phyloP scores from a whole-genome alignment of 495 filamentous ascomycete species.

The Xylaria cubensis region DNA sequence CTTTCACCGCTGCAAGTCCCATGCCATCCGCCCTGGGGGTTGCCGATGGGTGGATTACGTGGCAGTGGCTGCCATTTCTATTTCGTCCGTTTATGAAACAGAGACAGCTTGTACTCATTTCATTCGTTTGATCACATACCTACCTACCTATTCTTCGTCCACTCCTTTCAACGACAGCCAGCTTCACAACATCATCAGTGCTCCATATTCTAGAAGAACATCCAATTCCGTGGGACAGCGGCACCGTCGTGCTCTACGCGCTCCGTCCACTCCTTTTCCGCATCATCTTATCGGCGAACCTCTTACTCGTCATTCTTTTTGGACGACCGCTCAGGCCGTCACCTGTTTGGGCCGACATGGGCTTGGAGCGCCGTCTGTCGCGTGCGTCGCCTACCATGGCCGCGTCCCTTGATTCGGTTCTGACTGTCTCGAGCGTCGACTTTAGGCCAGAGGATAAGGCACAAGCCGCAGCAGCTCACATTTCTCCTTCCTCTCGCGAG shows the following conservation, averaged over 20 bases:
- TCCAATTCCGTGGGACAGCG: slow-evolving; percentile 32
- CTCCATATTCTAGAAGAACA: slow-evolving; percentile 37
- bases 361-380: slow-evolving; percentile 34
- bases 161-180: slow-evolving; percentile 38
- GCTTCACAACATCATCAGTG: slow-evolving; percentile 31
- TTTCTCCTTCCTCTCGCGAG: slow-evolving; percentile 28
- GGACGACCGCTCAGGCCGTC: slow-evolving; percentile 29
- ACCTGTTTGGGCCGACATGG: slow-evolving; percentile 33
- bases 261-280: slow-evolving; percentile 38
- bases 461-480: slow-evolving; percentile 13
- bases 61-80: slow-evolving; percentile 8
- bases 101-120: slow-evolving; percentile 41
- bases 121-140: slow-evolving; percentile 36
- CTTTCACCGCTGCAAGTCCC: slow-evolving; percentile 26
- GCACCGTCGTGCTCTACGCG: slow-evolving; percentile 31
- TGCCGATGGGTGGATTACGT: slow-evolving; percentile 35
- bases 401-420: slow-evolving; percentile 43
- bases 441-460: slow-evolving; percentile 30
- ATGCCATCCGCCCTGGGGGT: slow-evolving; percentile 33
- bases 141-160: slow-evolving; percentile 31
- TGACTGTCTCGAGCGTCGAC: slow-evolving; percentile 36
- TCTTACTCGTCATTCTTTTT: slow-evolving; percentile 30
- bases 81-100: slow-evolving; percentile 42
- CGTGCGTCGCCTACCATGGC: slow-evolving; percentile 32
- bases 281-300: slow-evolving; percentile 25